Conservation (phyloP, 2,329 filamentous ascomycete genomes). For the Fusarium subglutinans region DNA sequence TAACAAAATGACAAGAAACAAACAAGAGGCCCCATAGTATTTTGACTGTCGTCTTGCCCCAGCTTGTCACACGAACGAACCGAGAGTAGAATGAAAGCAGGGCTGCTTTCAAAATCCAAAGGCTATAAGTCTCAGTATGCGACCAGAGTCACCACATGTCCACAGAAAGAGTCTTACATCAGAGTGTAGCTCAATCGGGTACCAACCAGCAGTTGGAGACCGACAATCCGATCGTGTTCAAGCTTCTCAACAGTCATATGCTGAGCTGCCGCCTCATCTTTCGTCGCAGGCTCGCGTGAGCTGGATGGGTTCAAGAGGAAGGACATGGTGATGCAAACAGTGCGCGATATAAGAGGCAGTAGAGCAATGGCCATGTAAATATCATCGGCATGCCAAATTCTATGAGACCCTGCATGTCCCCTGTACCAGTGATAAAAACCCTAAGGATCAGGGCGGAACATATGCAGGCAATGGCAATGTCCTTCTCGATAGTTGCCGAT, state of each 20-base stretch:
- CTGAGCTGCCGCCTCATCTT: conserved; percentile 17
- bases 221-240: conserved; percentile 17
- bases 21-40: conserved; percentile 34
- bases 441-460: conserved; percentile 42
- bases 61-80: conserved; percentile 30
- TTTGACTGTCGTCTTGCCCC: conserved; percentile 27
- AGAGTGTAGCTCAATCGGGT: conserved; percentile 39
- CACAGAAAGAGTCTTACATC: conserved; percentile 22
- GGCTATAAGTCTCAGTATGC: conserved; percentile 7
- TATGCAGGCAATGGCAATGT: conserved; percentile 37
- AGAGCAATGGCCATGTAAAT: conserved; percentile 43
- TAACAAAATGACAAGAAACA: conserved; percentile 32
- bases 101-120: conserved; percentile 42
- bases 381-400: conserved; percentile 43
- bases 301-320: conserved; percentile 40
- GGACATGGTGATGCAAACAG: conserved; percentile 30
- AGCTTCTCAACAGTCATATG: conserved; percentile 16
- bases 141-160: no score
- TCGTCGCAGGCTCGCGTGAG: neutral
- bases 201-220: conserved; percentile 36
- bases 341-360: conserved; percentile 39
- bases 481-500: conserved; percentile 32
- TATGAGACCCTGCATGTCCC: conserved; percentile 38
- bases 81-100: conserved; percentile 43
- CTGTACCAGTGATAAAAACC: conserved; percentile 35